Base-by-base conservation (phyloP, 2,329 filamentous ascomycete species). In the Botryosphaeria agaves region DNA sequence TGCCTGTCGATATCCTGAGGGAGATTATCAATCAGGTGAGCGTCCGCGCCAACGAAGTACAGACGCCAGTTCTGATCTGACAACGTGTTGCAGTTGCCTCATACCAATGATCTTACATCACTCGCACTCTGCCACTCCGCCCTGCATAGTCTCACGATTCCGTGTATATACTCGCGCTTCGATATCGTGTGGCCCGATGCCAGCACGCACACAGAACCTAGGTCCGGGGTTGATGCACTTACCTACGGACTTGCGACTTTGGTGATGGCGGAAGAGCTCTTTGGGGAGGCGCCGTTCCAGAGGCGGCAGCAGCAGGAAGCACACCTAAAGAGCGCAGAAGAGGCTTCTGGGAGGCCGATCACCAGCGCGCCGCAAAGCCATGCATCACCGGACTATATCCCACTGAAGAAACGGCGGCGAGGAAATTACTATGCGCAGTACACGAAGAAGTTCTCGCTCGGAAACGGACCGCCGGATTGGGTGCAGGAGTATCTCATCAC, bases 181-280 rank as follows among this genome's bases (percentile, higher is more conserved):
- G 81, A 89, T 46, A 89, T 89, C 38, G 77, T 87, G 25, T 89
- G 82, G 82, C 81, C 81, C 0, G 80, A 87, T 44, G 70, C 69
- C 18, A 66, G 68, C 38, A 61, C 67, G 5, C 63, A 71, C 6
- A 60, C 67, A 2, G 71, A 78, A 41, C 72, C 76, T 32, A 65
- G 74, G 26, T 72, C 72, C 24, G 77, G 76, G 34, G 80, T 89
- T 18, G 80, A 89, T 56, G 80, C 81, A 23, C 67, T 89, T 27
- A 85, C 80, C 0, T 87, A 83, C 47, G 81, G 82, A 5, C 61
- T 89, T 14, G 73, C 81, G 8, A 89, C 82, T 0, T 59, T 89
- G 34, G 79, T 81, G 34, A 76, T 83, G 57, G 76, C 76, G 6
- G 64, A 72, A 36, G 69, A 76, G 45, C 57, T 71, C 16, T 76